phyloP scores from a whole-genome alignment of 176 grass and related monocot species.

The Pontederia crassipes region DNA sequence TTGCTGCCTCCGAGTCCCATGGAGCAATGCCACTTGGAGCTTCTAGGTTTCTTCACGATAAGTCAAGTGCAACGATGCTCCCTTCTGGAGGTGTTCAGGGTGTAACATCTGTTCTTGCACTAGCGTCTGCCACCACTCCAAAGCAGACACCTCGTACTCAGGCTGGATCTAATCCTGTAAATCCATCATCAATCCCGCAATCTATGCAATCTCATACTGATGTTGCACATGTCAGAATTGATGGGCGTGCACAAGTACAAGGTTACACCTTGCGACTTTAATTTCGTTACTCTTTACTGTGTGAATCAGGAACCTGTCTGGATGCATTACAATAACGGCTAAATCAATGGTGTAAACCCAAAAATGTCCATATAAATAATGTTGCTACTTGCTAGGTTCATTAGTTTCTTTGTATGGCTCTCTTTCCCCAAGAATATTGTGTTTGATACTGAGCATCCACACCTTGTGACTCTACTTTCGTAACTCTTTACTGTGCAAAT shows the following conservation, averaged over 20 bases:
- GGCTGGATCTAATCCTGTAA: constrained; percentile 32
- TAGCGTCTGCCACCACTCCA: constrained; percentile 26
- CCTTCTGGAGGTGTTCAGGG: constrained; percentile 28
- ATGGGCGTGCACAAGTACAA: constrained; percentile 24
- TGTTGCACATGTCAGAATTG: constrained; percentile 31
- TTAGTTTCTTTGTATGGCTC: too few species aligned
- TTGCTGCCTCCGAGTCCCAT: constrained; percentile 31
- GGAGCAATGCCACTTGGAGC: constrained; percentile 34
- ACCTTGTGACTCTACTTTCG: background rate
- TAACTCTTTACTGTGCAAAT: too few species aligned
- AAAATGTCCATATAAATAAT: too few species aligned
- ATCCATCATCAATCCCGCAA: constrained; percentile 27
- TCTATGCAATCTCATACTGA: constrained; percentile 28
- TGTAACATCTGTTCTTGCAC: constrained; percentile 18
- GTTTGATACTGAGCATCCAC: background rate
- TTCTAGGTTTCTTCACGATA: constrained; percentile 24
- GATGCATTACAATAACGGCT: too few species aligned
- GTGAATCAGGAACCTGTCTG: too few species aligned
- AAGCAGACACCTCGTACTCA: constrained; percentile 38
- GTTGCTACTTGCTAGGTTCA: too few species aligned
- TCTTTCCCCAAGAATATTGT: too few species aligned
- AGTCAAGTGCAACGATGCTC: constrained; percentile 9
- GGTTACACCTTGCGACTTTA: constrained; percentile 21
- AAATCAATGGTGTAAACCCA: too few species aligned
- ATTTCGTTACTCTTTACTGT: too few species aligned